Conservation (phyloP, 495 filamentous ascomycete genomes). For the Glutinoglossum americanum region DNA sequence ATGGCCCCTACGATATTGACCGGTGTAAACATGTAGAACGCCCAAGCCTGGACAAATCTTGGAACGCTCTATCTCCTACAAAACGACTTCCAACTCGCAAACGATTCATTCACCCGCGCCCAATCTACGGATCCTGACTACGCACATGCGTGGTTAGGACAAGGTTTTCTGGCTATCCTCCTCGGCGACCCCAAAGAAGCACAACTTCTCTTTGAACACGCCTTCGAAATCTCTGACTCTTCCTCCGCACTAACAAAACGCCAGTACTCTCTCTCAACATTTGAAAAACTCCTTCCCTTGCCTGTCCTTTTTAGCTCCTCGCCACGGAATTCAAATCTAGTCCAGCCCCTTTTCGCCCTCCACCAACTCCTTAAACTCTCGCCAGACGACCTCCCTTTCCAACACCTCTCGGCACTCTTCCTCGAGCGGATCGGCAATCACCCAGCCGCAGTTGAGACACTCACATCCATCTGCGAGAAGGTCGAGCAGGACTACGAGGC, state of each 20-base stretch:
- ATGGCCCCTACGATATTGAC: background rate
- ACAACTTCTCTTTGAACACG: constrained; percentile 72
- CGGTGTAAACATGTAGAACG: constrained; percentile 23
- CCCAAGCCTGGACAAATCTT: constrained; percentile 74
- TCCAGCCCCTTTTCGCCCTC: constrained; percentile 71
- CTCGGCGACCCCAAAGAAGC: constrained; percentile 57
- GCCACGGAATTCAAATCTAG: constrained; percentile 31
- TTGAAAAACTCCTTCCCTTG: constrained; percentile 43
- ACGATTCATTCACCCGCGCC: constrained; percentile 70
- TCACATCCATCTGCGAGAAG: constrained; percentile 40
- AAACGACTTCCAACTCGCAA: constrained; percentile 60
- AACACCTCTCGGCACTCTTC: constrained; percentile 61
- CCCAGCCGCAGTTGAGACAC: constrained; percentile 35
- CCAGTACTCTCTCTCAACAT: constrained; percentile 54
- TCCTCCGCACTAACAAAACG: constrained; percentile 47
- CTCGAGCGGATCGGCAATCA: constrained; percentile 57
- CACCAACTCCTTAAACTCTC: constrained; percentile 51
- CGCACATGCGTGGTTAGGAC: constrained; percentile 79
- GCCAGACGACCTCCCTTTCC: constrained; percentile 41
- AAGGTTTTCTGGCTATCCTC: constrained; percentile 62
- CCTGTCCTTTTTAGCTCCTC: constrained; percentile 12
- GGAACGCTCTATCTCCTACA: constrained; percentile 71
- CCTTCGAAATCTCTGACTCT: constrained; percentile 73
- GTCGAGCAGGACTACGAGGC: constrained; percentile 68
- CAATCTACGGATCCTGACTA: constrained; percentile 91